Evolutionary conservation across 371 early-diverging fungal genomes (phyloP), one percentile per base, ranked within the genome.

Genomic region (Mortierella sp.): DNA sequence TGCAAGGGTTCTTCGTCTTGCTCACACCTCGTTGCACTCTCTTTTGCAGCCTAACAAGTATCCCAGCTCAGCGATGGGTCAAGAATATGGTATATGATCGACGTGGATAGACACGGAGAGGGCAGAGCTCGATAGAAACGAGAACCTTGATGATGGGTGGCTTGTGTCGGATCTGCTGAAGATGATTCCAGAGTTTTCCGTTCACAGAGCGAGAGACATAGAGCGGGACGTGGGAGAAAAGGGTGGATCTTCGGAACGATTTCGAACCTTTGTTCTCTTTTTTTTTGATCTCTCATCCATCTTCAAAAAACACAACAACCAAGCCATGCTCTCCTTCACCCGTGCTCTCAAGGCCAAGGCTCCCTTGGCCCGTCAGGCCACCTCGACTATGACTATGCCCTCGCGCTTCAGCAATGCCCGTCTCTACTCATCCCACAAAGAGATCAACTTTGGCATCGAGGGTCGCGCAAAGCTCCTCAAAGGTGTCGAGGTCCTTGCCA

Each of bases 401-500:
- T 51, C 78, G 39, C 70, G 78, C 28, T 41, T 76, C 34, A 28
- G 58, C 47, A 76, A 76, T 51, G 80, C 79, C 72, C 91, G 94
- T 76, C 78, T 84, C 50, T 95, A 94, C 83, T 90, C 93, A 47
- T 86, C 91, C 47, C 97, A 97, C 89, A 98, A 98, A 89, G 97
- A 96, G 81, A 87, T 98, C 81, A 82, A 86, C 79, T 98, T 98
- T 83, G 98, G 97, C 55, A 93, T 95, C 70, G 97, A 97, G 52
- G 99, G 95, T 66, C 91, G 99, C 76, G 94, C 95, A 78, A 86
- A 87, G 50, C 87, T 99, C 54, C 92, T 96, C 54, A 85, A 86
- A 69, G 99, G 99, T 84, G 98, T 98, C 53, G 97, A 99, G 69
- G 83, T 95, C 43, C 92, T 99, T 55, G 96, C 99, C 79, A 94